phyloP scores from a whole-genome alignment of 495 filamentous ascomycete species.

The Lasiosphaeriaceae sp. region DNA sequence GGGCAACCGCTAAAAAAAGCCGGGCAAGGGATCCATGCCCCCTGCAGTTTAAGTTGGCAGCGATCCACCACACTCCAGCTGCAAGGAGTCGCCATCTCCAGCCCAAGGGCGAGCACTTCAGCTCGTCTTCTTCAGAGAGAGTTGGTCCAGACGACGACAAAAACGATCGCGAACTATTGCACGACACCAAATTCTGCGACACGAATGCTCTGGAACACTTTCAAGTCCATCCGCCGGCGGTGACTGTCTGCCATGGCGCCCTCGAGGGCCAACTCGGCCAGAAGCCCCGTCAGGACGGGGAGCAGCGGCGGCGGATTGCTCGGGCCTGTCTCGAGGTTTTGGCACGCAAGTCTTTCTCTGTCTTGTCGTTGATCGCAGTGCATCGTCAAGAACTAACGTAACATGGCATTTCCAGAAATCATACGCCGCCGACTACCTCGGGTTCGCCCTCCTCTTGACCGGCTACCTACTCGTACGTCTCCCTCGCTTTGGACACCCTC shows the following conservation, averaged over 20 bases:
- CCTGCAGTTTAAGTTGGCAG: too few relatives aligned
- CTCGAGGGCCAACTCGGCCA: slow-evolving; percentile 15
- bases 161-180: background rate
- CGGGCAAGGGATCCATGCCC: too few relatives aligned
- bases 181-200: background rate
- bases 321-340: slow-evolving; percentile 46
- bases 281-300: background rate
- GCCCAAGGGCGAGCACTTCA: background rate
- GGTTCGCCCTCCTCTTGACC: slow-evolving; percentile 61
- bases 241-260: slow-evolving; percentile 41
- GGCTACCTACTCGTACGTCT: slow-evolving; percentile 61
- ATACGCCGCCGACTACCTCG: slow-evolving; percentile 84
- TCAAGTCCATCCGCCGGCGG: slow-evolving; percentile 40
- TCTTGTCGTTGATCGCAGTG: background rate
- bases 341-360: slow-evolving; percentile 32
- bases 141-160: too few relatives aligned
- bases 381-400: background rate
- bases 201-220: slow-evolving; percentile 23
- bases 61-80: background rate
- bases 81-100: background rate
- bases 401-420: slow-evolving; percentile 50
- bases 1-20: too few relatives aligned
- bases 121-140: too few relatives aligned
- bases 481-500: background rate
- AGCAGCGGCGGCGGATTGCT: slow-evolving; percentile 20